These are phyloP conservation scores for Alternaria sp. DNA, from an alignment of 2,329 filamentous ascomycete species.

Conservation along the genomic window DNA sequence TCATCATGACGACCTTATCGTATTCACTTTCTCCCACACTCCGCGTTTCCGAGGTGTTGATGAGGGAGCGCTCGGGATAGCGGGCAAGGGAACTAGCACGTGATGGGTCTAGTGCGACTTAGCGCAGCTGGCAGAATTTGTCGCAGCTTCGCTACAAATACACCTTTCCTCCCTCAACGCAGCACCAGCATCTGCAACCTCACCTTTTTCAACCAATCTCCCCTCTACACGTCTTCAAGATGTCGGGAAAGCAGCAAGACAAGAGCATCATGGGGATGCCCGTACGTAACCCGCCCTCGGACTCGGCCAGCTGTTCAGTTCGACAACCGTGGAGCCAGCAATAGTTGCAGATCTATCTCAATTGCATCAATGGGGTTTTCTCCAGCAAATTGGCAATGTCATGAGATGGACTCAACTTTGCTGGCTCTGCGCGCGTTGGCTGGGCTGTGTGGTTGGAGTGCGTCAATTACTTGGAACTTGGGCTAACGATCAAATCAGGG, in stretches of 20 bases:
- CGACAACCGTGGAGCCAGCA: slow-evolving; percentile 21
- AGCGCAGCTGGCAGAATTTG: slow-evolving; percentile 35
- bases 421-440: slow-evolving; percentile 28
- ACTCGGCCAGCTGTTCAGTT: not conserved
- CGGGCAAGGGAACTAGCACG: slow-evolving; percentile 21
- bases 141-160: slow-evolving; percentile 36
- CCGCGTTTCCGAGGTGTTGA: slow-evolving; percentile 34
- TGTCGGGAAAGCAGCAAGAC: slow-evolving; percentile 14
- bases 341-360: slow-evolving; percentile 38
- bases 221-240: slow-evolving; percentile 22
- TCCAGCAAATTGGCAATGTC: slow-evolving; percentile 23
- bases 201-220: slow-evolving; percentile 30
- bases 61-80: slow-evolving; percentile 32
- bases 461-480: slow-evolving; percentile 28
- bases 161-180: slow-evolving; percentile 30
- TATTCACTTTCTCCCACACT: slow-evolving; percentile 13
- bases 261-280: slow-evolving; percentile 52
- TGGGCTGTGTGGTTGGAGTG: slow-evolving; percentile 26
- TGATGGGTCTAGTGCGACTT: slow-evolving; percentile 32
- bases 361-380: slow-evolving; percentile 34
- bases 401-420: slow-evolving; percentile 31
- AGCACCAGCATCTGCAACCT: slow-evolving; percentile 28
- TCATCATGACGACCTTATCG: not conserved
- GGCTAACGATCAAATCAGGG: slow-evolving; percentile 64
- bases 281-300: slow-evolving; percentile 38